phyloP scores from a whole-genome alignment of 2,329 filamentous ascomycete species.

The Diatrype stigma region DNA sequence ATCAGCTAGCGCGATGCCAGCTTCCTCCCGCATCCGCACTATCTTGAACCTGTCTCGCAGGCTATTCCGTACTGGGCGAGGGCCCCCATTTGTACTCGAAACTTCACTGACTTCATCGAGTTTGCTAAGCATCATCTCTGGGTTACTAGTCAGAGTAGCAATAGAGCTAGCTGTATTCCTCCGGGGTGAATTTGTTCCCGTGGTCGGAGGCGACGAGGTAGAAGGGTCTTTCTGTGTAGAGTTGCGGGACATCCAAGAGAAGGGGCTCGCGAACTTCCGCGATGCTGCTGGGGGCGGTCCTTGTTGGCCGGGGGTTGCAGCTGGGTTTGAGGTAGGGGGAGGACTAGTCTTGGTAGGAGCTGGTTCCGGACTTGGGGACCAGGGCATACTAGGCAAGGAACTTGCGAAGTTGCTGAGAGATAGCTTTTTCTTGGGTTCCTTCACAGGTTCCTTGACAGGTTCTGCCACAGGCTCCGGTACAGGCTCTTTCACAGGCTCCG shows the following conservation, averaged over 20 bases:
- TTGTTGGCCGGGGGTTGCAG: slow-evolving; percentile 33
- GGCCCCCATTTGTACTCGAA: slow-evolving; percentile 37
- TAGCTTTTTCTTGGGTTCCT: slow-evolving; percentile 49
- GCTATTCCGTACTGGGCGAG: slow-evolving; percentile 54
- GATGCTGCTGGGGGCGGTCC: slow-evolving; percentile 34
- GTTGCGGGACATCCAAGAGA: slow-evolving; percentile 75
- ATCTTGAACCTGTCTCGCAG: slow-evolving; percentile 76
- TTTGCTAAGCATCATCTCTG: slow-evolving; percentile 72
- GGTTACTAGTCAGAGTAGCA: slow-evolving; percentile 73
- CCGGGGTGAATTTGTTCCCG: slow-evolving; percentile 41
- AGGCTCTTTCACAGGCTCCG: slow-evolving; percentile 15
- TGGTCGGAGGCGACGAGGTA: slow-evolving; percentile 47
- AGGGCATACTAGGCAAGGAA: slow-evolving; percentile 68
- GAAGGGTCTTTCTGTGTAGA: slow-evolving; percentile 50
- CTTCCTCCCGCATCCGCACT: slow-evolving; percentile 71
- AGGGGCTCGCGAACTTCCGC: slow-evolving; percentile 82
- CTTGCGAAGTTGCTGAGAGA: slow-evolving; percentile 69
- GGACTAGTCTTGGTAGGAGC: slow-evolving; percentile 42
- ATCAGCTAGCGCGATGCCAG: slow-evolving; percentile 46
- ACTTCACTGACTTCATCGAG: slow-evolving; percentile 67
- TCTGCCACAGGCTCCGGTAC: too few relatives aligned
- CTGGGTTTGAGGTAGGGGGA: slow-evolving; percentile 22
- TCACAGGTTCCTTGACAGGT: slow-evolving; percentile 28
- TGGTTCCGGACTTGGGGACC: slow-evolving; percentile 55
- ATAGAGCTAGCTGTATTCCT: slow-evolving; percentile 79